Evolutionary conservation across 352 stramenopile species (phyloP).

Genomic region (Pythium utonaiense): DNA sequence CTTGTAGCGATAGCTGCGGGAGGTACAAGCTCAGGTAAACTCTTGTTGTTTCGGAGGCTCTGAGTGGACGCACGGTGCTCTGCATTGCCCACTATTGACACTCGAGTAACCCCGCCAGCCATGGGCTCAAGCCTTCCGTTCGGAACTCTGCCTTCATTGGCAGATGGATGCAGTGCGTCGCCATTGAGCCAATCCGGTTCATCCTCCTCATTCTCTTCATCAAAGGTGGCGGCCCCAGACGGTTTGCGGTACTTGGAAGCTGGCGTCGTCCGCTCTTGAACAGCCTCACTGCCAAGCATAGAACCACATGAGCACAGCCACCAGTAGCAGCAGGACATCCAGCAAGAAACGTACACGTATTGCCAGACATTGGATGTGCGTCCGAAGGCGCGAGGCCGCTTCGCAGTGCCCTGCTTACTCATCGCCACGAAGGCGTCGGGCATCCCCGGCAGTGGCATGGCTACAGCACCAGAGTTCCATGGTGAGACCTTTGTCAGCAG

Average conservation of each 20-base stretch:
- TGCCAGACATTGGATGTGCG: slow-evolving; percentile 73
- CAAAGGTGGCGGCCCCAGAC: not conserved
- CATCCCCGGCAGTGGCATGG: not conserved
- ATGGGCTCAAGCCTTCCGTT: slow-evolving; percentile 9
- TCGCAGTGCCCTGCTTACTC: not conserved
- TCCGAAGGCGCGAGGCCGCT: slow-evolving; percentile 46
- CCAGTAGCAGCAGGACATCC: not conserved
- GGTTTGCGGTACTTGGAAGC: slow-evolving; percentile 15
- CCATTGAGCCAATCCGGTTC: slow-evolving; percentile 2
- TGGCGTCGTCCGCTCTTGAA: slow-evolving; percentile 39
- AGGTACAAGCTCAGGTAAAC: slow-evolving; percentile 39
- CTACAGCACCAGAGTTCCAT: not conserved
- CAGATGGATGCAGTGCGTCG: slow-evolving; percentile 15
- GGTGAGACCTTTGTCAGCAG: not conserved
- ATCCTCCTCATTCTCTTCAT: slow-evolving; percentile 11
- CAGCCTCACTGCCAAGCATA: slow-evolving; percentile 17
- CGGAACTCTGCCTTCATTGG: not conserved
- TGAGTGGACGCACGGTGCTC: not conserved
- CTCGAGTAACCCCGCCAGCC: not conserved
- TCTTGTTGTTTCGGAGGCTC: slow-evolving; percentile 24
- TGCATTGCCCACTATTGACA: not conserved
- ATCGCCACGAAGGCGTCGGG: not conserved
- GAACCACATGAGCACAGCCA: not conserved
- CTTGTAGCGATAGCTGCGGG: not conserved
- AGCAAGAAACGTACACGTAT: slow-evolving; percentile 35